Base-by-base conservation (phyloP, 108 stramenopile genomes). In the Cyclotella baltica region DNA sequence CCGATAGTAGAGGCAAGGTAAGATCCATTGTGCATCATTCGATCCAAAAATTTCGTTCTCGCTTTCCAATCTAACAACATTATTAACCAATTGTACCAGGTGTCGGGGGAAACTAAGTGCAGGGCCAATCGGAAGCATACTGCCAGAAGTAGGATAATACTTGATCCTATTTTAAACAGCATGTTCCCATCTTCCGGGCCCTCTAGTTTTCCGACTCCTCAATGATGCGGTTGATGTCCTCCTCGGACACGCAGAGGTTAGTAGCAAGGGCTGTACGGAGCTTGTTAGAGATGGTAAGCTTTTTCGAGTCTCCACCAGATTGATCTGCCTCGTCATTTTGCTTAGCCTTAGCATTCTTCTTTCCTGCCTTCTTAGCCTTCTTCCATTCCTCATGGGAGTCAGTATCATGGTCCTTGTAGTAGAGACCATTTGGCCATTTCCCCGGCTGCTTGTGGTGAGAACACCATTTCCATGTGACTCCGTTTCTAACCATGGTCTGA, bases 151-250 rank as follows among this genome's bases (percentile, higher is more conserved):
- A 4, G 20, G n/a, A 19, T 8, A 30, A 59, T 16, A 11, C 5
- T 6, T 8, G 5, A 5, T 30, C 10, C 66, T 67, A 67, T 25
- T 67, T 67, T 67, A 67, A 6, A 47, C 30, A 30, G 23, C 25
- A 10, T 11, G 30, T 67, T 46, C 66, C 48, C 30, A 3, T 35
- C 40, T 67, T 30, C 66, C 46, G 46, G 66, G 66, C 27, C 10
- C 46, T 31, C 28, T 67, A 67, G 66, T 67, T 67, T 67, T 30
- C 66, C 66, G 10, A 34, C 22, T 64, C 18, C 16, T 8, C 51
- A 52, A 67, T 46, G 66, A 67, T 46, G 11, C 50, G 47, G 3
- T 67, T 35, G 20, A 67, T 48, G 46, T 67, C 66, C 29, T 48
- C 46, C 29, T 67, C 58, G 30, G 58, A 59, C 27, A 59, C 58